Base-by-base conservation (phyloP, 352 stramenopile species). In the Halophytophthora batemanensis region DNA sequence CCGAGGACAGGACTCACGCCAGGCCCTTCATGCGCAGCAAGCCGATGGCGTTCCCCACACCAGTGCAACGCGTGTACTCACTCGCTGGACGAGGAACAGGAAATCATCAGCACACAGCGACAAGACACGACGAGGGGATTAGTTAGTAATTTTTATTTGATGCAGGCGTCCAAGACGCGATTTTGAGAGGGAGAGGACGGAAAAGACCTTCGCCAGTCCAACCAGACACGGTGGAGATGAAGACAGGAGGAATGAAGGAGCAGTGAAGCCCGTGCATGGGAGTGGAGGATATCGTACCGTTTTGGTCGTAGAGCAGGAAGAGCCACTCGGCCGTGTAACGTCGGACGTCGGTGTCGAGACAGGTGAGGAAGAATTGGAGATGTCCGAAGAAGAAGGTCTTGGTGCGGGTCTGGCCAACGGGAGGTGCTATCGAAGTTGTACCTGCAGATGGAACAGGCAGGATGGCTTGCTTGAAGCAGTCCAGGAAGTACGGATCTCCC, bases 11-110 rank as follows among this genome's bases (percentile, higher is more conserved):
- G 19, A 17, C 13, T 69, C 61, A 85, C 17, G 76, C 70, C 0
- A 90, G 48, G 3, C 69, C 72, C 59, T 89, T 90, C 45, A 77
- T 72, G 19, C 77, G 64, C 17, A 91, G 64, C 54, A 91, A 66
- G 17, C 78, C 81, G 59, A 92, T 87, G 31, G 81, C 77, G 36
- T 87, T 90, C 38, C 79, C 79, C 19, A 93, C 51, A 2, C 75
- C 79, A 13, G 71, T 90, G 41, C 70, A 69, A n/a, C 71, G 59
- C 28, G 77, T 92, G 57, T 89, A 90, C 40, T 87, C 55, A 31
- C 90, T 72, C 15, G 77, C 81, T 94, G 47, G 6, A 40, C n/a
- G 34, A 42, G 23, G 1, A 43, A 19, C 23, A 48, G 45, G 25
- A 13, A 13, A 46, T 40, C 37, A 50, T 48, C 6, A 17, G 55